Percentiles rank a stretch among this genome's conserved stretches.
Conservation (phyloP, 345 rosid genomes). For the Boechera stricta region DNA sequence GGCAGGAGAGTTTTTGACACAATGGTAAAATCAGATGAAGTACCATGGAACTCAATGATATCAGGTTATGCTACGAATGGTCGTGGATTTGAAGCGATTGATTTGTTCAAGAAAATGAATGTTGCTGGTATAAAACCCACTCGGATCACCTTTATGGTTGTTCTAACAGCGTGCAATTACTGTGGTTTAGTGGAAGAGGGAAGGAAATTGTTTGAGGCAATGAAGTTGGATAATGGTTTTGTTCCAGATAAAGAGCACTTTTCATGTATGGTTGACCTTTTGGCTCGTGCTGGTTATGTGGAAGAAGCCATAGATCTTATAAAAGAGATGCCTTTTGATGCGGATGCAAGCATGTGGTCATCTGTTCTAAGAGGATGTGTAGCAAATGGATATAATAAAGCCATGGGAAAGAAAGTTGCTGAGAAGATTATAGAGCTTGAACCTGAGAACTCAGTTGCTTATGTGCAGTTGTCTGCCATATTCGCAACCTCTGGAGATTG, state of each 20-base stretch:
- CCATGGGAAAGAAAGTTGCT: constrained; percentile 74
- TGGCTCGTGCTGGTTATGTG: constrained; percentile 75
- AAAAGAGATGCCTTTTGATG: constrained; percentile 62
- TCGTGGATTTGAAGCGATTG: constrained; percentile 62
- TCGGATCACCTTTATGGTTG: constrained; percentile 60
- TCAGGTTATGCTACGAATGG: constrained; percentile 91
- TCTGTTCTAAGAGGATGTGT: constrained; percentile 81
- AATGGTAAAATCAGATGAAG: constrained; percentile 60
- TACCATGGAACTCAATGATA: constrained; percentile 87
- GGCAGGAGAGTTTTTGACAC: constrained; percentile 69
- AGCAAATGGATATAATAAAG: constrained; percentile 65
- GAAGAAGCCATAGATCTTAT: constrained; percentile 66
- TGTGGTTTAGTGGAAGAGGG: constrained; percentile 85
- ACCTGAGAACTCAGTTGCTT: constrained; percentile 79
- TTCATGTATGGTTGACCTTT: constrained; percentile 85
- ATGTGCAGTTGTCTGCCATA: constrained; percentile 68
- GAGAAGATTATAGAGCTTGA: constrained; percentile 71
- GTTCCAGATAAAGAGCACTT: constrained; percentile 74
- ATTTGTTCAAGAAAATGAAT: constrained; percentile 73
- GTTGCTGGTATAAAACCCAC: constrained; percentile 59
- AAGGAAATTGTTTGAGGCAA: constrained; percentile 59
- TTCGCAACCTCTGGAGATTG: constrained; percentile 79
- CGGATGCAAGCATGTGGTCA: constrained; percentile 77
- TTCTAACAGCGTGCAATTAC: constrained; percentile 81
- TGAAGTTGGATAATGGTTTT: constrained; percentile 63